Evolutionary conservation across 495 filamentous ascomycete genomes (phyloP).

Genomic region (Neurospora hispaniola): DNA sequence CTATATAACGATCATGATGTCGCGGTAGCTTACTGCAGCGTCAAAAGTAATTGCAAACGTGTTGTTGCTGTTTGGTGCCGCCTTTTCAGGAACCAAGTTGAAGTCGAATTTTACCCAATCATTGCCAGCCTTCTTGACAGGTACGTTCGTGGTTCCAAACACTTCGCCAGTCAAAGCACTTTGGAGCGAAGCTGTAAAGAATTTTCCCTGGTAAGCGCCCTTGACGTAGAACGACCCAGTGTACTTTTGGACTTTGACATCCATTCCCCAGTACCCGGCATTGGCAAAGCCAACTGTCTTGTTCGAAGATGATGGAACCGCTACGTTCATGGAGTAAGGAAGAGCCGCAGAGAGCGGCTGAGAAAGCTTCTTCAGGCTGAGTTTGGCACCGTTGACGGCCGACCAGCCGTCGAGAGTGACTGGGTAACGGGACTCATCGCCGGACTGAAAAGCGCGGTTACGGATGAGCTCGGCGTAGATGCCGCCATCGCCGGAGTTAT

Average conservation of each 20-base stretch:
- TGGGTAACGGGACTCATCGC: slow-evolving; percentile 17
- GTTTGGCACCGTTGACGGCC: slow-evolving; percentile 37
- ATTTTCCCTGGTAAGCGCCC: slow-evolving; percentile 25
- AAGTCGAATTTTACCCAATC: slow-evolving; percentile 42
- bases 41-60: slow-evolving; percentile 54
- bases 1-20: neutral
- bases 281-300: slow-evolving; percentile 47
- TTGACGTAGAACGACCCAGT: slow-evolving; percentile 48
- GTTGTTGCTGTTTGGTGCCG: slow-evolving; percentile 51
- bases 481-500: slow-evolving; percentile 66
- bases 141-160: slow-evolving; percentile 31
- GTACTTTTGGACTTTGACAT: slow-evolving; percentile 43
- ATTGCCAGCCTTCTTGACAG: slow-evolving; percentile 19
- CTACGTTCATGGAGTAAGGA: slow-evolving; percentile 48
- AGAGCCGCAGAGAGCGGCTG: slow-evolving; percentile 44
- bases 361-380: slow-evolving; percentile 38
- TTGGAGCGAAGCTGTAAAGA: slow-evolving; percentile 35
- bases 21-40: slow-evolving; percentile 21
- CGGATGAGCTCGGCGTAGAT: slow-evolving; percentile 64
- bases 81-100: slow-evolving; percentile 26
- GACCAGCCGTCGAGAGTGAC: slow-evolving; percentile 43
- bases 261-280: slow-evolving; percentile 51
- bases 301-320: neutral
- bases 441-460: slow-evolving; percentile 57
- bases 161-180: slow-evolving; percentile 36